phyloP scores from a whole-genome alignment of 2,329 filamentous ascomycete genomes.

The Cladophialophora chaetospira region DNA sequence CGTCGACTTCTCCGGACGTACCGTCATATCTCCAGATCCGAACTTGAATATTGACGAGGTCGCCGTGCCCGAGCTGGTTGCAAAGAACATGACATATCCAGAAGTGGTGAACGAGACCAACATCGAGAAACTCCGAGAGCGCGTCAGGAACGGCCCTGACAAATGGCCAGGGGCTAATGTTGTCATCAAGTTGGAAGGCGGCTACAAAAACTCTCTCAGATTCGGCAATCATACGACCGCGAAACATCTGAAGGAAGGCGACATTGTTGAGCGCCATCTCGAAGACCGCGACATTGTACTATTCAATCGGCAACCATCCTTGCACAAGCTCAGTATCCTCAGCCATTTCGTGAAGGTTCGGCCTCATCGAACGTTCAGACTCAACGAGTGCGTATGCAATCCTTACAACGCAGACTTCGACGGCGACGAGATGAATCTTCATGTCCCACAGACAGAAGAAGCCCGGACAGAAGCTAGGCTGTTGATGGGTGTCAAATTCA shows the following conservation, averaged over 20 bases:
- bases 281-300: constrained; percentile 95
- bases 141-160: constrained; percentile 73
- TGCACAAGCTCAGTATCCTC: constrained; percentile 98
- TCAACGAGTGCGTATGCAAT: constrained; percentile 97
- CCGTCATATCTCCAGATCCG: constrained; percentile 95
- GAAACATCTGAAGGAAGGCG: constrained; percentile 73
- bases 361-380: constrained; percentile 90
- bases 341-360: constrained; percentile 91
- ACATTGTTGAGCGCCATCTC: constrained; percentile 90
- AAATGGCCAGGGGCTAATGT: constrained; percentile 87
- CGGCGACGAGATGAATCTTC: constrained; percentile 98
- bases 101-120: constrained; percentile 86
- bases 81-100: constrained; percentile 93
- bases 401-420: constrained; percentile 99
- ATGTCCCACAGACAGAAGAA: constrained; percentile 97
- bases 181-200: constrained; percentile 70
- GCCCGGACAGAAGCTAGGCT: constrained; percentile 92
- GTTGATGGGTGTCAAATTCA: constrained; percentile 97
- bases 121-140: constrained; percentile 73
- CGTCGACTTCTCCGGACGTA: constrained; percentile 96
- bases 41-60: constrained; percentile 93
- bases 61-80: constrained; percentile 86
- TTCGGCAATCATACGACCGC: constrained; percentile 75
- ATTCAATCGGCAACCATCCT: constrained; percentile 95
- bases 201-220: constrained; percentile 73